Base-by-base conservation (phyloP, 1,284 basidiomycete genomes). In the Jaminaea rosea region DNA sequence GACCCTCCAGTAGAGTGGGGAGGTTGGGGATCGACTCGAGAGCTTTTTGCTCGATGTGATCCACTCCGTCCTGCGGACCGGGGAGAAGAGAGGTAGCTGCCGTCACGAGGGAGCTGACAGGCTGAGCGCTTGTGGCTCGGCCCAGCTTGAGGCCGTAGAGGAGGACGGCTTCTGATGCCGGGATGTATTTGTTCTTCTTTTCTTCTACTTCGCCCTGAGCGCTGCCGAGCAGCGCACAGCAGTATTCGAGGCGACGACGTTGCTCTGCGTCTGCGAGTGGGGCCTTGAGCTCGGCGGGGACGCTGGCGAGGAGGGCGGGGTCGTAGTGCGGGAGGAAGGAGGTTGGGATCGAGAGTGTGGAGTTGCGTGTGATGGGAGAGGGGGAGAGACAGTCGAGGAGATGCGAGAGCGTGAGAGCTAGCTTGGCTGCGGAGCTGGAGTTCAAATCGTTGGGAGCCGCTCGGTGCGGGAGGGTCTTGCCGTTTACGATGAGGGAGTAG, bases 81-180 rank as follows among this genome's bases (percentile, higher is more conserved):
- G n/a, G n/a, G n/a, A n/a, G n/a, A n/a, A n/a, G n/a, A n/a, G n/a
- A n/a, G n/a, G n/a, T n/a, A n/a, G n/a, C n/a, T n/a, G n/a, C n/a
- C n/a, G n/a, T n/a, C n/a, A n/a, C n/a, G n/a, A n/a, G n/a, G n/a
- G n/a, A n/a, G n/a, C n/a, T n/a, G n/a, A n/a, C n/a, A n/a, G n/a
- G n/a, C n/a, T n/a, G n/a, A n/a, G n/a, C n/a, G n/a, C n/a, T n/a
- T n/a, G n/a, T n/a, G n/a, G n/a, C n/a, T 11, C 41, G 7, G 41
- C 55, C 37, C 55, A 59, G 50, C 45, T 73, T 73, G 47, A 73
- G 66, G 1, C 69, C 71, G n/a, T 50, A 52, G 11, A 57, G 42
- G 7, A 72, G 53, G 13, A 65, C 61, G 23, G 41, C 48, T 24
- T 61, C 64, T n/a, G 60, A 65, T 1, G 67, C 61, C 71, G 63